Conservation (phyloP, 148 eudicot species). For the Polygonum maritimum region DNA sequence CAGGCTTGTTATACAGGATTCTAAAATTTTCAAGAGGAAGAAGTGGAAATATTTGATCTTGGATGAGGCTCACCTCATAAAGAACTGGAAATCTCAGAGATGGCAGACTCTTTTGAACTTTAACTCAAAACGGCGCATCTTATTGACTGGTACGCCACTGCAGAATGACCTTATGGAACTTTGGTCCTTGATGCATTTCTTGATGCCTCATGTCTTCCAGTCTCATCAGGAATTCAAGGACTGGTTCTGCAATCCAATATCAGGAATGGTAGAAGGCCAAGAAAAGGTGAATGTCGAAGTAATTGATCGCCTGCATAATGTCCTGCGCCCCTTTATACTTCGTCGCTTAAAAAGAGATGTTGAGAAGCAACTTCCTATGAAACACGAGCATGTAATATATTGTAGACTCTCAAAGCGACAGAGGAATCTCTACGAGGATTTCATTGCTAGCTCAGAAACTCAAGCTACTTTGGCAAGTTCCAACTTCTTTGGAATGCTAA, state of each 20-base stretch:
- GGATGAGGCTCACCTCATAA: constrained; percentile 99
- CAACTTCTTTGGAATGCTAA: constrained; percentile 92
- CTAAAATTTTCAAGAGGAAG: constrained; percentile 93
- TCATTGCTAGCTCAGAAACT: constrained; percentile 95
- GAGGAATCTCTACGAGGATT: constrained; percentile 93
- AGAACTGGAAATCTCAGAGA: constrained; percentile 99
- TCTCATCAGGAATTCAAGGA: constrained; percentile 99
- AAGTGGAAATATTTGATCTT: constrained; percentile 98
- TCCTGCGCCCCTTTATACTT: constrained; percentile 92
- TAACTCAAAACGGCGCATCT: constrained; percentile 91
- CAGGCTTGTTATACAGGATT: constrained; percentile 96
- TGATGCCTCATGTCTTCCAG: constrained; percentile 99
- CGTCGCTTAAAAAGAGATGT: constrained; percentile 97
- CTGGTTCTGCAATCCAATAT: constrained; percentile 96
- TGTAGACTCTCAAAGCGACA: constrained; percentile 97
- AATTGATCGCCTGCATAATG: constrained; percentile 96
- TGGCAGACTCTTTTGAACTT: constrained; percentile 98
- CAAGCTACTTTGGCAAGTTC: constrained; percentile 93
- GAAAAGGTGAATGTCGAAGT: constrained; percentile 96
- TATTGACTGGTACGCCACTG: constrained; percentile 95
- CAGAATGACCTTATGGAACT: constrained; percentile 99
- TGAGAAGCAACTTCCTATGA: constrained; percentile 89
- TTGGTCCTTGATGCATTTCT: constrained; percentile 99
- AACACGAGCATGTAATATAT: constrained; percentile 84
- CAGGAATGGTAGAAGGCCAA: constrained; percentile 98